Evolutionary conservation across 208 protist species (phyloP).

Genomic region (Lotmaria passim): DNA sequence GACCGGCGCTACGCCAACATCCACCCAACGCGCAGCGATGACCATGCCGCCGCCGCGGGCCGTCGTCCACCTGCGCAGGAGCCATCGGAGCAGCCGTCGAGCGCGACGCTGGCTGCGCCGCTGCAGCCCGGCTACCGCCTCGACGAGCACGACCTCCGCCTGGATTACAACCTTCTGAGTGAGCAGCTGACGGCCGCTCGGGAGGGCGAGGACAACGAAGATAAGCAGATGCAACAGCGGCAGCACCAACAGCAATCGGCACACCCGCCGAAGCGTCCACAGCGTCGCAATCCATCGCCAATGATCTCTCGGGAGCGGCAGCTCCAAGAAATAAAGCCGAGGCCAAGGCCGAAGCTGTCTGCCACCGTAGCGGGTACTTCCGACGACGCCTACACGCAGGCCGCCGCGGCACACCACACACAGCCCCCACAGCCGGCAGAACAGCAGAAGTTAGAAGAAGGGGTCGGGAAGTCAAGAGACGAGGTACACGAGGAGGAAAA

Average conservation of each 20-base stretch:
- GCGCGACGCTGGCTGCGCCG: conserved; percentile 13
- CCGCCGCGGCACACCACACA: too few relatives aligned
- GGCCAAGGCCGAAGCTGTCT: too few relatives aligned
- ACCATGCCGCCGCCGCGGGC: background rate
- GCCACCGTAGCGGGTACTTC: too few relatives aligned
- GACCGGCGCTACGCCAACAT: background rate
- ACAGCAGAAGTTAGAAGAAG: too few relatives aligned
- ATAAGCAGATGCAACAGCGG: background rate
- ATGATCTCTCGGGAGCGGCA: too few relatives aligned
- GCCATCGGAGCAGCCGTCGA: conserved; percentile 17
- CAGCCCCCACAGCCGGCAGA: too few relatives aligned
- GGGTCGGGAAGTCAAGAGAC: background rate
- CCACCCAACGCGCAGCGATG: background rate
- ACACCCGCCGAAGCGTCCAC: too few relatives aligned
- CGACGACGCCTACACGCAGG: too few relatives aligned
- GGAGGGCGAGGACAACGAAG: background rate
- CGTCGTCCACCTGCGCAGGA: conserved; percentile 4
- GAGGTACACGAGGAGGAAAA: background rate
- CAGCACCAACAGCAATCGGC: background rate
- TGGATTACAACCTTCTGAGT: background rate
- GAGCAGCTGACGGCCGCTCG: background rate
- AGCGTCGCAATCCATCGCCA: too few relatives aligned
- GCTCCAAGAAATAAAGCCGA: too few relatives aligned
- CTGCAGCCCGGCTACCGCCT: conserved; percentile 1
- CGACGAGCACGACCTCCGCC: background rate